Conservation (phyloP, 139 green algal genomes). For the Eudorina sp. region DNA sequence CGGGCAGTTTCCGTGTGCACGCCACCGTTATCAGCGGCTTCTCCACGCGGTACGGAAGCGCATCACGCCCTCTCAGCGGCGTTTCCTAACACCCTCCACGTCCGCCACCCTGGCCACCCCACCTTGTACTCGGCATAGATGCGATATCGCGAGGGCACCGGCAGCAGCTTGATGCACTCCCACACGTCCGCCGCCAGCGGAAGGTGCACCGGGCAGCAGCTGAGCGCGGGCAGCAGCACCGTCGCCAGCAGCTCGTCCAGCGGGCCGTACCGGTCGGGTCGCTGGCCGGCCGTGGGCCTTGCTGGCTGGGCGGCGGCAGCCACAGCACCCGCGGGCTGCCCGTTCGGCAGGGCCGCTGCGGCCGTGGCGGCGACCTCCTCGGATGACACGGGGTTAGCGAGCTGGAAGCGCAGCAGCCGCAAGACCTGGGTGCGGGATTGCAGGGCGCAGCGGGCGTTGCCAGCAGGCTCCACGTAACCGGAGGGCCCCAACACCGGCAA, state of each 20-base stretch:
- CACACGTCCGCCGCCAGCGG: slow-evolving; percentile 77
- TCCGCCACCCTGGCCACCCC: background rate
- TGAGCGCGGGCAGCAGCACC: slow-evolving; percentile 75
- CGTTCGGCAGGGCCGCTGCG: background rate
- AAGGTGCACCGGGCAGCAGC: slow-evolving; percentile 70
- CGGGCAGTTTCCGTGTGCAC: too few relatives aligned
- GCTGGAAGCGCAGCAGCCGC: slow-evolving; percentile 54
- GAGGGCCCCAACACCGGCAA: too few relatives aligned
- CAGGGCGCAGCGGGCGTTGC: too few relatives aligned
- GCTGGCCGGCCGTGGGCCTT: background rate
- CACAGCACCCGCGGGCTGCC: background rate
- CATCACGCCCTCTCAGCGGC: background rate
- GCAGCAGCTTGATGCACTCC: slow-evolving; percentile 76
- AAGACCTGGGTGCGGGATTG: slow-evolving; percentile 61
- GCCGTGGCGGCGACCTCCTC: background rate
- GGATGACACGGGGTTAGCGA: background rate
- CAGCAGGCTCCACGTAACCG: too few relatives aligned
- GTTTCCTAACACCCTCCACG: too few relatives aligned
- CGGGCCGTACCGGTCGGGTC: background rate
- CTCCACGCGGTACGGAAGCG: too few relatives aligned
- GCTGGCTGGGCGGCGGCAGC: background rate
- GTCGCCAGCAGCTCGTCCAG: slow-evolving; percentile 65
- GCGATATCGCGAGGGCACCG: slow-evolving; percentile 71
- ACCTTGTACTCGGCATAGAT: slow-evolving; percentile 72
- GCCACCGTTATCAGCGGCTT: too few relatives aligned